Evolutionary conservation across 2,329 filamentous ascomycete species (phyloP), one percentile per base, ranked within the genome.

Genomic region (Fusarium redolens): DNA sequence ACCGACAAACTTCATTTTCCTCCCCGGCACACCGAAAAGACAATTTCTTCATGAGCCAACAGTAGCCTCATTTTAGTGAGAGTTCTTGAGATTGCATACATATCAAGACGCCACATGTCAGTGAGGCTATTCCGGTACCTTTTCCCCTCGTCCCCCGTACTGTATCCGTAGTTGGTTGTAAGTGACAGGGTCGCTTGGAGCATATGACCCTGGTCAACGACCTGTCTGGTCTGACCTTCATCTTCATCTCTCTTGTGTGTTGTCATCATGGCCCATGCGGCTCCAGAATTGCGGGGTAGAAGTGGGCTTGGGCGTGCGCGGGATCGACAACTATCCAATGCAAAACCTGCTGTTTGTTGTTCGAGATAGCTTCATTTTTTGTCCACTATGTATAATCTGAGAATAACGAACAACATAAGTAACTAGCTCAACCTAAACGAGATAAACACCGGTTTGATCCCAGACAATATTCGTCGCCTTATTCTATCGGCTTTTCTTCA

Each of bases 271-370:
- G 44, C 54, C 70, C 48, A 61, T 61, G 50, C 43, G 44, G 71
- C 67, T 61, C 71, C 71, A 73, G 60, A 73, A 73, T 74, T 73
- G 71, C 71, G 71, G 71, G 71, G 71, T 73, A 73, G 71, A 51
- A 50, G 47, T 73, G 55, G 70, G 41, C 61, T 50, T 67, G 43
- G 50, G n/a, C 11, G 41, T 60, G 57, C 18, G 18, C 51, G 43
- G 37, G 59, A 72, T 72, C 64, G 54, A 56, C 54, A 56, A 47
- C 57, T 54, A 68, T 25, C 30, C 37, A 25, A 33, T 44, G 41
- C 41, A 31, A 58, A 67, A 37, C 54, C 30, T 13, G 45, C 20
- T 43, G 9, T 38, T n/a, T 35, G 18, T 38, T 68, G 58, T 68
- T 70, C 57, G 37, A 71, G 58, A 73, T 73, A 71, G 66, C 70